These are phyloP conservation scores for Amyloporia xantha DNA, from an alignment of 768 basidiomycete genomes.

Conservation along the genomic window DNA sequence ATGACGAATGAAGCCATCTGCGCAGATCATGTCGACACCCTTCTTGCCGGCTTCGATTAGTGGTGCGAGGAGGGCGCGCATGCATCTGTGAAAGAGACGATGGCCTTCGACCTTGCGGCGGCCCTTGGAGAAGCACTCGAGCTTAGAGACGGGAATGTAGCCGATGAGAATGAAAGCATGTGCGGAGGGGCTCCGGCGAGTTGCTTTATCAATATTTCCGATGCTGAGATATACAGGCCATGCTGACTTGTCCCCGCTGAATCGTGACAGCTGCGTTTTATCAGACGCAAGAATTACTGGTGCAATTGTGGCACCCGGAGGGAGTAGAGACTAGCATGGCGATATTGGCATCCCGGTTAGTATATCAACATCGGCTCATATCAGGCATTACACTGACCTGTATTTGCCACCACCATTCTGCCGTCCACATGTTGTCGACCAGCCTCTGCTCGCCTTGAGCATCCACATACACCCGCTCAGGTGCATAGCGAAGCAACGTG, in stretches of 20 bases:
- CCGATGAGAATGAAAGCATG: constrained; percentile 20
- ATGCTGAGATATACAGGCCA: constrained; percentile 29
- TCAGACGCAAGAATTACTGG: constrained; percentile 26
- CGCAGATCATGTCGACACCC: constrained; percentile 19
- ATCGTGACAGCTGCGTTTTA: constrained; percentile 23
- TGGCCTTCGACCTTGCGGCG: constrained; percentile 9
- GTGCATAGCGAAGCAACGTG: constrained; percentile 24
- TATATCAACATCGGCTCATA: too few relatives aligned
- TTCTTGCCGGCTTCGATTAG: constrained; percentile 15
- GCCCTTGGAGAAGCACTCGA: constrained; percentile 18
- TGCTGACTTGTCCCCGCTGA: constrained; percentile 22
- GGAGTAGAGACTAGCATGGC: too few relatives aligned
- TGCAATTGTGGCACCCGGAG: constrained; percentile 20
- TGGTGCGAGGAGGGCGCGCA: constrained; percentile 16
- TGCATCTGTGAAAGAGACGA: constrained; percentile 20
- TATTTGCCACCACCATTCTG: constrained; percentile 40
- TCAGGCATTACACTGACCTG: too few relatives aligned
- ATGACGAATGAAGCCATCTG: constrained; percentile 15
- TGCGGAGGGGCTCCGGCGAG: constrained; percentile 14
- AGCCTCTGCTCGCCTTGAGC: constrained; percentile 17
- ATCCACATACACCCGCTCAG: constrained; percentile 30
- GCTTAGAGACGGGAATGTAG: constrained; percentile 26
- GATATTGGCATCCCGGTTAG: too few relatives aligned
- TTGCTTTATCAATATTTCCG: constrained; percentile 23
- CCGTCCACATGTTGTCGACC: constrained; percentile 34